phyloP scores from a whole-genome alignment of 306 rosid species.

The Vigna radiata region DNA sequence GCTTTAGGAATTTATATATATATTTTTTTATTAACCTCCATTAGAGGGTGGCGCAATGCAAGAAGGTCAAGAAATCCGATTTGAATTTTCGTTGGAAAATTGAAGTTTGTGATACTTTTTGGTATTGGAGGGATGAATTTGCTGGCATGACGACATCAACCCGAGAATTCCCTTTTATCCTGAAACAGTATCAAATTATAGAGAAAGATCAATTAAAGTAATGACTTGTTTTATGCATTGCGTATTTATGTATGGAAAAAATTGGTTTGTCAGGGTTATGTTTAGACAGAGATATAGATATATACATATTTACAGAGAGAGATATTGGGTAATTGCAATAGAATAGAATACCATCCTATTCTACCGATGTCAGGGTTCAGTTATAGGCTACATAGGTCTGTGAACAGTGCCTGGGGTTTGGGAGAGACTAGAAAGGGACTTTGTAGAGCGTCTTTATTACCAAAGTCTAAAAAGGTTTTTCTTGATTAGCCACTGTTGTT shows the following conservation, averaged over 20 bases:
- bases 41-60: conserved; percentile 3
- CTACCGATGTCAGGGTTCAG: conserved; percentile 66
- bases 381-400: conserved; percentile 53
- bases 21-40: conserved; percentile 37
- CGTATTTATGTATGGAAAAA: conserved; percentile 42
- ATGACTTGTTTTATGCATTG: conserved; percentile 49
- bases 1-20: not conserved
- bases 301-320: too few relatives aligned
- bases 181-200: conserved; percentile 59
- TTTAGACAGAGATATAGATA: conserved; percentile 23
- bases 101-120: not conserved
- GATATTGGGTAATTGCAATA: not conserved
- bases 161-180: conserved; percentile 41
- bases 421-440: conserved; percentile 41
- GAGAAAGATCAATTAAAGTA: conserved; percentile 37
- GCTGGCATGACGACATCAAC: conserved; percentile 23
- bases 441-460: conserved; percentile 62
- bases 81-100: conserved; percentile 50
- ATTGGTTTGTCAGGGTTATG: conserved; percentile 33
- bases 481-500: conserved; percentile 50
- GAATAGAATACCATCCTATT: conserved; percentile 33
- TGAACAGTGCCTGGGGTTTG: conserved; percentile 43
- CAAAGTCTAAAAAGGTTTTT: conserved; percentile 52
- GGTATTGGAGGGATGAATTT: conserved; percentile 16
- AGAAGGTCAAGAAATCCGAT: conserved; percentile 32